Evolutionary conservation across 192 early-diverging fungal species (phyloP).

Genomic region (Podila verticillata): DNA sequence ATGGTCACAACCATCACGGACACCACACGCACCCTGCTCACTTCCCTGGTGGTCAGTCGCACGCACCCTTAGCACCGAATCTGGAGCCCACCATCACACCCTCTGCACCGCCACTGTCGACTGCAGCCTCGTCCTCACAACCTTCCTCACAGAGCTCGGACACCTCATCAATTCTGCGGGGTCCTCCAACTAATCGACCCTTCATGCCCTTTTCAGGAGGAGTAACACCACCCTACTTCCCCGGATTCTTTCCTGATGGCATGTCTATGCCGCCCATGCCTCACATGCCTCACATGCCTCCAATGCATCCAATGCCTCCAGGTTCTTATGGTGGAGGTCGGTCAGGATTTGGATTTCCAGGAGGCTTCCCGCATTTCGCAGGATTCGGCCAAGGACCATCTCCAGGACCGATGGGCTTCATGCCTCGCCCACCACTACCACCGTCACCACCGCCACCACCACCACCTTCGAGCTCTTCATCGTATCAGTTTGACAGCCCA

Average conservation of each 20-base stretch:
- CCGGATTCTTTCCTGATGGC: neutral
- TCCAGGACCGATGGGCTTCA: too few species aligned
- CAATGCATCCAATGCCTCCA: neutral
- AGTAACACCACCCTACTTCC: neutral
- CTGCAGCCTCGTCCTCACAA: neutral
- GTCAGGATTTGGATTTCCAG: too few species aligned
- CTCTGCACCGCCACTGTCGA: constrained; percentile 9
- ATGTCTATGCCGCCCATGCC: neutral
- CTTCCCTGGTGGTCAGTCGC: neutral
- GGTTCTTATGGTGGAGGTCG: too few species aligned
- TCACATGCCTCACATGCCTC: neutral
- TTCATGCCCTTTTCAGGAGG: neutral
- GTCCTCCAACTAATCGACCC: neutral
- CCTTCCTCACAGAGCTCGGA: neutral
- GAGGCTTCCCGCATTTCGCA: too few species aligned
- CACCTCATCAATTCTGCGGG: too few species aligned
- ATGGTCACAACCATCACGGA: neutral
- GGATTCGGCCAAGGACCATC: too few species aligned
- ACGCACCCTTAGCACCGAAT: too few species aligned
- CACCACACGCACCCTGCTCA: neutral
- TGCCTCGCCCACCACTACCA: neutral
- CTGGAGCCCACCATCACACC: neutral
- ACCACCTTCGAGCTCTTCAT: too few species aligned
- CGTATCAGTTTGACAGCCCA: too few species aligned
- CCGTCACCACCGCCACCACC: neutral